Evolutionary conservation across 1,139 yeast species (phyloP), one percentile per base, ranked within the genome.

Genomic region (Wickerhamomyces sp.): DNA sequence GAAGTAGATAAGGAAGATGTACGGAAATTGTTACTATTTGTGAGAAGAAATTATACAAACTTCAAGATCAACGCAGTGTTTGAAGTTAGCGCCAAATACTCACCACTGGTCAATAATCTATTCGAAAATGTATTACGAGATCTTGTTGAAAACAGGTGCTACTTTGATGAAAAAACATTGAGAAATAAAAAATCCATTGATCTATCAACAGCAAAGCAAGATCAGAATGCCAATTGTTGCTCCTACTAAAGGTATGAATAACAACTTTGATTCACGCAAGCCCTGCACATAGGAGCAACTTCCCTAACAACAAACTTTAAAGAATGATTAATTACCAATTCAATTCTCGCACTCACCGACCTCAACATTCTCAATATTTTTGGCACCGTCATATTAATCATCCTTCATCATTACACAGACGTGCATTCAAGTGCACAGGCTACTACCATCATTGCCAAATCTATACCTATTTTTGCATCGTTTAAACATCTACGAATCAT

Each of bases 81-180:
- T 38, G 62, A 59, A 42, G 60, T 58, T 14, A 57, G 59, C 40
- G 59, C 58, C 6, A 55, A 48, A 40, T 52, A 47, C 30, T 42
- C 46, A 10, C 48, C 44, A 15, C 33, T 49, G 22, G 54, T 48
- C 1, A 43, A 46, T 32, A 52, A 52, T 2, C 39, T 51, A 20
- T 49, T 51, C 33, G 54, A 50, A 23, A 36, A 42, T 10, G 37
- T 51, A 4, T 41, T 51, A 15, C 41, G 44, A 23, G 54, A 49
- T 31, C 40, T 51, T 5, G 55, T 51, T 15, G 51, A 51, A 23
- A 47, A 49, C 33, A 35, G 53, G 15, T 49, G 52, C 31, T 49
- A 43, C 32, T 47, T 50, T 32, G 55, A 51, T 30, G 55, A 50
- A 22, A 41, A 42, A 23, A 37, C 37, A 20, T 39, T 49, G 13